These are phyloP conservation scores for Nevesoporus exiguus DNA, from an alignment of 768 basidiomycete species.

Conservation along the genomic window DNA sequence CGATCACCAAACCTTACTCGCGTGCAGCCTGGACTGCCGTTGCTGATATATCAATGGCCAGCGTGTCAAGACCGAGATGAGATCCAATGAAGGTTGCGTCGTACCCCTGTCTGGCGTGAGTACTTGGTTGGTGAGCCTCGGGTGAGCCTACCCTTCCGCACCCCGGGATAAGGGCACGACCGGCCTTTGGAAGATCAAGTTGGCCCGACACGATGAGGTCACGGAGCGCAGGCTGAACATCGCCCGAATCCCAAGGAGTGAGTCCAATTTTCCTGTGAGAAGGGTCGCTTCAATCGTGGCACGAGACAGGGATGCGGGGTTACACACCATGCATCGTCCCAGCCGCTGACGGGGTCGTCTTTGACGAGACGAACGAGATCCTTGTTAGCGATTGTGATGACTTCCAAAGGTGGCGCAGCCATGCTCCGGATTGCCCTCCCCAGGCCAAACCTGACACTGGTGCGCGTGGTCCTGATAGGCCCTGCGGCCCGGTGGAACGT, in stretches of 20 bases:
- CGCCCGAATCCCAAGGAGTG: slow-evolving; percentile 64
- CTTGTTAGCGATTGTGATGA: not conserved
- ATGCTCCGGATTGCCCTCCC: not conserved
- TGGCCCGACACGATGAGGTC: slow-evolving; percentile 47
- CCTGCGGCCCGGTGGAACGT: not conserved
- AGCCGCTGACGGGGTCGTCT: slow-evolving; percentile 11
- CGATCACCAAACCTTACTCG: slow-evolving; percentile 12
- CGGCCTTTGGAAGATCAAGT: slow-evolving; percentile 41
- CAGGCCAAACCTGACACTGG: not conserved
- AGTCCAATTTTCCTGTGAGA: slow-evolving; percentile 41
- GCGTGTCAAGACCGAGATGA: slow-evolving; percentile 16
- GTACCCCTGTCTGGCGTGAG: slow-evolving; percentile 15
- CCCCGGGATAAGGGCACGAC: slow-evolving; percentile 51
- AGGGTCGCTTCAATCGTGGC: not conserved
- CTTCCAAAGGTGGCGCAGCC: not conserved
- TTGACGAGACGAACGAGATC: slow-evolving; percentile 11
- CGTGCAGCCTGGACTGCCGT: slow-evolving; percentile 16
- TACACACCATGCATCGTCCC: slow-evolving; percentile 22
- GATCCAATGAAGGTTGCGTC: slow-evolving; percentile 18
- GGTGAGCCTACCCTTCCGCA: slow-evolving; percentile 46
- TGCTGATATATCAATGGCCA: slow-evolving; percentile 19
- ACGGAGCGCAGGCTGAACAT: slow-evolving; percentile 51
- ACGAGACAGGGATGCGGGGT: not conserved
- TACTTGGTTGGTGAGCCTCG: not conserved
- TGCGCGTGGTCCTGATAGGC: not conserved